A percentile compares a stretch with the other conserved stretches of the same genome.
Evolutionary conservation across 805 yeast genomes (phyloP).

Genomic region (Pichia exigua): DNA sequence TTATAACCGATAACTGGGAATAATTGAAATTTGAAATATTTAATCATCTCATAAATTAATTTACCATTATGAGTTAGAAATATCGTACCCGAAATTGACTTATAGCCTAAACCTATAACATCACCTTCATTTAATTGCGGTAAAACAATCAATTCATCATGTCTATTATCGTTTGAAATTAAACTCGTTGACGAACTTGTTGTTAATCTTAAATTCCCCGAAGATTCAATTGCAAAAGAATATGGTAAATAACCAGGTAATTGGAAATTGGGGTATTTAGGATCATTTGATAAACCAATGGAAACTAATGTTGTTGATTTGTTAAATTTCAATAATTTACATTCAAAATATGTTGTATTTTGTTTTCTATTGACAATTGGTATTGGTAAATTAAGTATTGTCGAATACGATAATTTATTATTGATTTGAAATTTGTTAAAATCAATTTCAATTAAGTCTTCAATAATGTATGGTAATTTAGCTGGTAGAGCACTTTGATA

Average conservation of each 20-base stretch:
- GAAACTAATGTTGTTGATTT: slow-evolving; percentile 45
- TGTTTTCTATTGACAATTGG: slow-evolving; percentile 31
- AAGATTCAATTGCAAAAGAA: slow-evolving; percentile 65
- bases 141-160: slow-evolving; percentile 37
- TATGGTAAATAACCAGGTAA: slow-evolving; percentile 67
- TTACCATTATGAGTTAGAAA: slow-evolving; percentile 51
- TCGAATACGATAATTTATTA: slow-evolving; percentile 10
- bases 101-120: slow-evolving; percentile 49
- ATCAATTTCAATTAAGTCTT: slow-evolving; percentile 27
- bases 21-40: slow-evolving; percentile 40
- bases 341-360: slow-evolving; percentile 63
- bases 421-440: slow-evolving; percentile 17
- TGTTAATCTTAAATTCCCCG: slow-evolving; percentile 55
- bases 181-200: not conserved
- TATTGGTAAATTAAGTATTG: slow-evolving; percentile 27
- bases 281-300: slow-evolving; percentile 62
- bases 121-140: slow-evolving; percentile 48
- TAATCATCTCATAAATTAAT: slow-evolving; percentile 42
- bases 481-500: not conserved
- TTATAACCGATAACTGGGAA: slow-evolving; percentile 50
- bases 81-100: slow-evolving; percentile 38
- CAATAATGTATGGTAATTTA: slow-evolving; percentile 22
- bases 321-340: slow-evolving; percentile 37
- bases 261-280: slow-evolving; percentile 61
- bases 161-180: slow-evolving; percentile 37